Evolutionary conservation across 2,329 filamentous ascomycete species (phyloP).

Genomic region (Septoria petroselini): DNA sequence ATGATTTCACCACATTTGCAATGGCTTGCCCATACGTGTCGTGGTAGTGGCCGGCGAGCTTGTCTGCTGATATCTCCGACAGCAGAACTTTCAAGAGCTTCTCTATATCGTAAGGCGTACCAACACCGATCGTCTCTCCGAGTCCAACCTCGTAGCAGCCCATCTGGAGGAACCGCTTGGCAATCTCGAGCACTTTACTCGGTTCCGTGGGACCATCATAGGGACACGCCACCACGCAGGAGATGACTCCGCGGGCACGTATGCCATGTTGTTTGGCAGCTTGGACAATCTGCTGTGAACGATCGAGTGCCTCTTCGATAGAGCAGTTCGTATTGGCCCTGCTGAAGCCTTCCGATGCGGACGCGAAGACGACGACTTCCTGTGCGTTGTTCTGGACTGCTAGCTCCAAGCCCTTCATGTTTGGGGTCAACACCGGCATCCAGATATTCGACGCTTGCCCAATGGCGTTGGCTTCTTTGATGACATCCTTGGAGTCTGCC

Average conservation of each 20-base stretch:
- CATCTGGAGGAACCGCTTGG: conserved; percentile 26
- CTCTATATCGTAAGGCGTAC: conserved; percentile 31
- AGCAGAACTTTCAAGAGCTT: conserved; percentile 37
- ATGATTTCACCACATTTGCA: conserved; percentile 30
- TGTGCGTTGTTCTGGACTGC: conserved; percentile 47
- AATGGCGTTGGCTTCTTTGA: conserved; percentile 15
- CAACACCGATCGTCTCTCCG: conserved; percentile 33
- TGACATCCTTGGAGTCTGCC: conserved; percentile 28
- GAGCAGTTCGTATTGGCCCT: conserved; percentile 44
- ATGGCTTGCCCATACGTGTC: conserved; percentile 36
- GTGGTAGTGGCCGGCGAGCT: conserved; percentile 35
- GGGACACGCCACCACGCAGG: conserved; percentile 45
- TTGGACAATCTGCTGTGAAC: conserved; percentile 36
- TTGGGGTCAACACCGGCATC: conserved; percentile 43
- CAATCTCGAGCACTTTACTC: conserved; percentile 23
- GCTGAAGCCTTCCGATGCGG: conserved; percentile 45
- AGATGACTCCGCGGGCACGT: conserved; percentile 41
- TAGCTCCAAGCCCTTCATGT: conserved; percentile 52
- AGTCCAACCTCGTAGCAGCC: conserved; percentile 34
- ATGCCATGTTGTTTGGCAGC: conserved; percentile 34
- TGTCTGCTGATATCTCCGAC: conserved; percentile 25
- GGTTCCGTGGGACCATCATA: conserved; percentile 36
- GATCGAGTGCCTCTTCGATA: conserved; percentile 39
- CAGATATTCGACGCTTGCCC: conserved; percentile 13
- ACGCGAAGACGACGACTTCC: conserved; percentile 45